Conservation (phyloP, 2,329 filamentous ascomycete species). For the Sporothrix protearum region DNA sequence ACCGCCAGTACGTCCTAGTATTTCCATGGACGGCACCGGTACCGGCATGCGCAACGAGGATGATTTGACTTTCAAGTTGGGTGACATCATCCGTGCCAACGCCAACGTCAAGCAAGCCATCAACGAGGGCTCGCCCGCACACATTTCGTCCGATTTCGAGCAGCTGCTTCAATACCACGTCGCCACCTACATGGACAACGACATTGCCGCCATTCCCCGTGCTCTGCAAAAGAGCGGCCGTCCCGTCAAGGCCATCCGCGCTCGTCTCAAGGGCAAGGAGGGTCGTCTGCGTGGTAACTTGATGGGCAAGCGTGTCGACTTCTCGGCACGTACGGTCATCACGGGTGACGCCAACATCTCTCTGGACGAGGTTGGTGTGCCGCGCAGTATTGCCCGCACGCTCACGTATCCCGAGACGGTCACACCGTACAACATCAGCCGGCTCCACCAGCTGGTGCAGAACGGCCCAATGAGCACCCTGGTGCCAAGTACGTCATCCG, state of each 20-base stretch:
- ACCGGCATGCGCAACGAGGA: slow-evolving; percentile 94
- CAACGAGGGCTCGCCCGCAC: slow-evolving; percentile 83
- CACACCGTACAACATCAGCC: slow-evolving; percentile 95
- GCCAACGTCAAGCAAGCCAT: slow-evolving; percentile 89
- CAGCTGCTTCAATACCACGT: slow-evolving; percentile 94
- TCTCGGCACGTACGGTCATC: slow-evolving; percentile 98
- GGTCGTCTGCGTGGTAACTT: slow-evolving; percentile 95
- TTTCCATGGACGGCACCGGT: slow-evolving; percentile 91
- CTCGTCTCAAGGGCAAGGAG: slow-evolving; percentile 97
- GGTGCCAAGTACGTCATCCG: slow-evolving; percentile 96
- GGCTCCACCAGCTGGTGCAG: slow-evolving; percentile 81
- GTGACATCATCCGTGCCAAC: slow-evolving; percentile 97
- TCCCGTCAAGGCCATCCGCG: slow-evolving; percentile 93
- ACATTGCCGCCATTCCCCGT: slow-evolving; percentile 92
- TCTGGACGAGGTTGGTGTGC: slow-evolving; percentile 94
- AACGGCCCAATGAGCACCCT: slow-evolving; percentile 95
- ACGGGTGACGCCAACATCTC: slow-evolving; percentile 97
- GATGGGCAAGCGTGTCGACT: slow-evolving; percentile 99
- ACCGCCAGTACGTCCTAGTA: slow-evolving; percentile 91
- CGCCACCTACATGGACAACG: slow-evolving; percentile 99
- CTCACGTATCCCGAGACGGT: slow-evolving; percentile 97
- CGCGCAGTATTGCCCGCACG: slow-evolving; percentile 85
- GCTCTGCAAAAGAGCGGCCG: slow-evolving; percentile 95
- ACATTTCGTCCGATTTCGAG: slow-evolving; percentile 89
- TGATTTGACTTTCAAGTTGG: slow-evolving; percentile 98